Conservation (phyloP, 2,329 filamentous ascomycete genomes). For the Penicillium sp. region DNA sequence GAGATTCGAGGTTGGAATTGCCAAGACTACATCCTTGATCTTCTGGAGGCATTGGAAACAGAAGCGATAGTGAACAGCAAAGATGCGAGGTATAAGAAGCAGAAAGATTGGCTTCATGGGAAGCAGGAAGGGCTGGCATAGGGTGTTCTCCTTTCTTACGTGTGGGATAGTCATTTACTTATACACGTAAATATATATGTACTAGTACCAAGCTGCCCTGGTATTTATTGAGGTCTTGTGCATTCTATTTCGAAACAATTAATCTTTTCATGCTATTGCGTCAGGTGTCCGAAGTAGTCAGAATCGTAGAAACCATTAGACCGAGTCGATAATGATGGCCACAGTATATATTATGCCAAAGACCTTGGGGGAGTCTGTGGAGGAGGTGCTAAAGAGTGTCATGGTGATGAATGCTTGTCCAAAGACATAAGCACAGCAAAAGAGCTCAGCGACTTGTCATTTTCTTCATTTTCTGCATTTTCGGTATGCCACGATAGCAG, state of each 20-base stretch:
- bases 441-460: not conserved
- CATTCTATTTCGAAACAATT: not conserved
- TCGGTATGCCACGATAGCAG: not conserved
- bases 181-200: not conserved
- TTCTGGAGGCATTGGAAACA: slow-evolving; percentile 21
- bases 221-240: not conserved
- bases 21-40: slow-evolving; percentile 31
- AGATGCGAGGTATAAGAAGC: slow-evolving; percentile 2
- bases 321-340: not conserved
- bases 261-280: not conserved
- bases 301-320: not conserved
- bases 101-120: slow-evolving; percentile 1
- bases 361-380: not conserved
- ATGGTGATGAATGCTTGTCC: not conserved
- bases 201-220: not conserved
- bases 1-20: slow-evolving; percentile 26
- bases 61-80: slow-evolving; percentile 13
- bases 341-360: not conserved
- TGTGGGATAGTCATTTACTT: not conserved
- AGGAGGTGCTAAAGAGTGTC: not conserved
- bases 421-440: not conserved
- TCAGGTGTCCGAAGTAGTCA: not conserved
- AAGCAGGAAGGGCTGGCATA: slow-evolving; percentile 15
- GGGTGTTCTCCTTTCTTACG: not conserved
- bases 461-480: not conserved